phyloP scores from a whole-genome alignment of 176 grass and related monocot genomes.

The Microstegium vimineum region DNA sequence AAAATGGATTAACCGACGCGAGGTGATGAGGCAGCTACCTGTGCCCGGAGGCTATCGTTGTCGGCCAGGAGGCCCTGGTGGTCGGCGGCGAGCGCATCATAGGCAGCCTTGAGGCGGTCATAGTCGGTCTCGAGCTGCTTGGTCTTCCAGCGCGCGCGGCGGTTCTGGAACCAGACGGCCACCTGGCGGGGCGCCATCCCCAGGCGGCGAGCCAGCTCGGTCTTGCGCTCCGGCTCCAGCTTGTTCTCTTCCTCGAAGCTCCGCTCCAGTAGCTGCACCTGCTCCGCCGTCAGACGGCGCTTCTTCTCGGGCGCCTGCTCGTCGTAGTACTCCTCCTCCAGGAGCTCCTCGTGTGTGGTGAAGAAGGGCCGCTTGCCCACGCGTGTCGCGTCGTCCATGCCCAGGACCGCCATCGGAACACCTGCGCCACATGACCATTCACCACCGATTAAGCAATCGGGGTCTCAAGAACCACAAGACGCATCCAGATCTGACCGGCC shows the following conservation, averaged over 20 bases:
- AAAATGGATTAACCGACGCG: neutral
- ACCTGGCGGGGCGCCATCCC: constrained; percentile 91
- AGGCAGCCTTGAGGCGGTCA: constrained; percentile 66
- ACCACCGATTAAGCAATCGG: neutral
- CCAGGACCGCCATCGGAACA: constrained; percentile 40
- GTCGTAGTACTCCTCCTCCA: constrained; percentile 97
- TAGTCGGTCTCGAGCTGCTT: constrained; percentile 95
- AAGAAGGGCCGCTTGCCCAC: constrained; percentile 64
- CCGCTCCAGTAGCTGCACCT: constrained; percentile 64
- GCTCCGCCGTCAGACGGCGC: constrained; percentile 80
- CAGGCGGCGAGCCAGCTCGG: constrained; percentile 65
- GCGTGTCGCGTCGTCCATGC: constrained; percentile 45
- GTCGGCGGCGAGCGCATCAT: constrained; percentile 55
- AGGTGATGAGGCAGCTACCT: constrained; percentile 34
- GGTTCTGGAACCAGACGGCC: constrained; percentile 96
- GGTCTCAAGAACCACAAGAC: neutral
- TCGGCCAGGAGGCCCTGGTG: constrained; percentile 63
- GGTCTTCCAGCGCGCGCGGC: constrained; percentile 87
- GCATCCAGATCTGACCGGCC: constrained; percentile 4
- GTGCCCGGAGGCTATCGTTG: constrained; percentile 62
- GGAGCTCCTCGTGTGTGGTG: constrained; percentile 73
- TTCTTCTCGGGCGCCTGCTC: constrained; percentile 87
- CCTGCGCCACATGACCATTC: constrained; percentile 19
- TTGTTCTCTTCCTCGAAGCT: constrained; percentile 91
- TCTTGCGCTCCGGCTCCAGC: constrained; percentile 90